These are phyloP conservation scores for Ceratocystis ficicola DNA, from an alignment of 2,329 filamentous ascomycete genomes.

Conservation along the genomic window DNA sequence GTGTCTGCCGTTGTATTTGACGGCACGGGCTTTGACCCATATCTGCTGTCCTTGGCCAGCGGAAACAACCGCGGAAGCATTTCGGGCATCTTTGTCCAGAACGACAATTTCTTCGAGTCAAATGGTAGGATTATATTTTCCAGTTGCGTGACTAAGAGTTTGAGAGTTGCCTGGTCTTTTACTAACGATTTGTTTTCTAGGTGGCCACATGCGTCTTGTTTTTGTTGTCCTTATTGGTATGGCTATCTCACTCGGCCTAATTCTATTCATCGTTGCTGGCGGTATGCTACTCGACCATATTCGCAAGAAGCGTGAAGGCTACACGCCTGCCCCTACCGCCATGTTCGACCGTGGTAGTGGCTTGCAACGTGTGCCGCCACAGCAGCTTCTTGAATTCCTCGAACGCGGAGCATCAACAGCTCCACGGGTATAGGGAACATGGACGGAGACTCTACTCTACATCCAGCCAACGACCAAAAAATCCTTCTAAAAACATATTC, in stretches of 20 bases:
- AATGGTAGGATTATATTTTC: conserved; percentile 39
- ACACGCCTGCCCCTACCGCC: conserved; percentile 60
- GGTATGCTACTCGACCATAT: conserved; percentile 65
- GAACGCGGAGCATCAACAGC: conserved; percentile 41
- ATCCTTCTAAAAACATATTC: neutral
- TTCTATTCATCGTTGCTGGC: conserved; percentile 62
- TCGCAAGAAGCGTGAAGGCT: conserved; percentile 66
- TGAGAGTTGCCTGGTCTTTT: conserved; percentile 8
- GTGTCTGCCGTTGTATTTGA: conserved; percentile 83
- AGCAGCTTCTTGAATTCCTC: conserved; percentile 46
- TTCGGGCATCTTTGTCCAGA: conserved; percentile 71
- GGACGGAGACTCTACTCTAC: neutral
- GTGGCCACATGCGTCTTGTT: conserved; percentile 53
- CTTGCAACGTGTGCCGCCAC: conserved; percentile 48
- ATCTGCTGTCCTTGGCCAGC: conserved; percentile 60
- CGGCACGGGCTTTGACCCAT: conserved; percentile 65
- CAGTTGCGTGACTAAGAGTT: neutral
- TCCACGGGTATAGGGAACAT: conserved; percentile 28
- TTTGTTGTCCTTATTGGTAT: conserved; percentile 72
- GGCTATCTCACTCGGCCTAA: conserved; percentile 63
- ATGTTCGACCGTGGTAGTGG: conserved; percentile 49
- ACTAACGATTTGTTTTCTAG: conserved; percentile 29
- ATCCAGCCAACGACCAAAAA: neutral
- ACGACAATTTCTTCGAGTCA: conserved; percentile 59
- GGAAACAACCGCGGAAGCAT: conserved; percentile 60